Base-by-base conservation (phyloP, 345 rosid species). In the Salix udensis region DNA sequence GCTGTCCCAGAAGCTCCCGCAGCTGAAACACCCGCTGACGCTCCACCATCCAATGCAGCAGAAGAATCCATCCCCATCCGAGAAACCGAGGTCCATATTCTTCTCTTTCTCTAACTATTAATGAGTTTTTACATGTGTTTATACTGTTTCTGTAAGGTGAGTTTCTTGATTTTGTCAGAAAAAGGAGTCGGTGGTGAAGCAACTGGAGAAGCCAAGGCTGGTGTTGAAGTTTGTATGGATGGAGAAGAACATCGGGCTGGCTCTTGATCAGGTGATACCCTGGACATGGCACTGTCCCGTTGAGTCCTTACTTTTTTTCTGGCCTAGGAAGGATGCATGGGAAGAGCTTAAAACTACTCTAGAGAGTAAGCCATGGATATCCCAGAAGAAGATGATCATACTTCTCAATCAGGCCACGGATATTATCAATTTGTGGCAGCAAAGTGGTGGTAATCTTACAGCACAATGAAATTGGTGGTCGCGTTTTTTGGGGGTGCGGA, bases 301-400 rank as follows among this genome's bases (percentile, higher is more conserved):
- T 92, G 58, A 92, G 94, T 74, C 93, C 93, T 12, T 92, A 90
- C 77, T 92, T 88, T 78, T 92, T 92, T 72, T n/a, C n/a, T 92
- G 93, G 94, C 94, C 93, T 0, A 89, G 91, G 68, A 92, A 90
- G 78, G 94, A 92, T 83, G 97, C 93, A 11, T 92, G 97, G 97
- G 94, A 92, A 81, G 97, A 92, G 84, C 93, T 92, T 10, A 89
- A 88, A 84, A 46, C 93, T 39, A 84, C 89, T 65, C 85, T 90
- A 48, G 94, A 92, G 87, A 88, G 89, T 26, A 92, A 90, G 68
- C 92, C 93, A 26, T 92, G 94, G 93, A 82, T 90, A 71, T 92
- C 94, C 71, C 94, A 89, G 84, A 90, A 90, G 87, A 88, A 85
- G 87, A 89, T 89, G 92, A 90, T 92, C 36, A 89, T 92, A 74